Evolutionary conservation across 768 basidiomycete species (phyloP), one percentile per base, ranked within the genome.

Genomic region (Naganishia onofrii): DNA sequence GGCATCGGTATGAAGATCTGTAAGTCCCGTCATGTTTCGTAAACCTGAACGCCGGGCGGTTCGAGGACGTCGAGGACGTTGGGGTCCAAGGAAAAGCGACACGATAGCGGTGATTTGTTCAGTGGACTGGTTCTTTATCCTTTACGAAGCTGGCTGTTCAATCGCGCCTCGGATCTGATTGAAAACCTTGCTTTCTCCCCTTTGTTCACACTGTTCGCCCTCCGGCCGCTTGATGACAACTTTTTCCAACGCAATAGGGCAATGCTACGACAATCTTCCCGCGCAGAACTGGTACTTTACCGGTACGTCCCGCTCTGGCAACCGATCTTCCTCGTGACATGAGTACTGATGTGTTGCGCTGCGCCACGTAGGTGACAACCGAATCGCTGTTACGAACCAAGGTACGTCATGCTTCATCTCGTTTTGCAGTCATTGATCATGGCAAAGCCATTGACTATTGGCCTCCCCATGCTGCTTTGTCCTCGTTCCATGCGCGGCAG

Each of bases 1-100:
- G 75, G 75, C n/a, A 66, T 65, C 31, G 32, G 71, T 38, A 66
- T 72, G 65, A 76, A 74, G 68, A 71, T 76, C 60, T 63, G 60
- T 63, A 26, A n/a, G 60, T 63, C 2, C 19, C 34, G 12, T 36
- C n/a, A n/a, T n/a, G n/a, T n/a, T n/a, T n/a, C n/a, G n/a, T n/a
- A n/a, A n/a, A n/a, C n/a, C n/a, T n/a, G n/a, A n/a, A n/a, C n/a
- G n/a, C n/a, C n/a, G n/a, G n/a, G n/a, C n/a, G n/a, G n/a, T n/a
- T n/a, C n/a, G n/a, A n/a, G n/a, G n/a, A n/a, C n/a, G n/a, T n/a
- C n/a, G n/a, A n/a, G n/a, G n/a, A n/a, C n/a, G 34, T 36, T 4
- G 34, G 34, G 34, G 12, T 36, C 34, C 34, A 36, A 36, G 34
- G 34, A 5, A 12, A n/a, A n/a, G n/a, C n/a, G n/a, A n/a, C n/a